Evolutionary conservation across 352 stramenopile genomes (phyloP).

Genomic region (Globisporangium alternatum): DNA sequence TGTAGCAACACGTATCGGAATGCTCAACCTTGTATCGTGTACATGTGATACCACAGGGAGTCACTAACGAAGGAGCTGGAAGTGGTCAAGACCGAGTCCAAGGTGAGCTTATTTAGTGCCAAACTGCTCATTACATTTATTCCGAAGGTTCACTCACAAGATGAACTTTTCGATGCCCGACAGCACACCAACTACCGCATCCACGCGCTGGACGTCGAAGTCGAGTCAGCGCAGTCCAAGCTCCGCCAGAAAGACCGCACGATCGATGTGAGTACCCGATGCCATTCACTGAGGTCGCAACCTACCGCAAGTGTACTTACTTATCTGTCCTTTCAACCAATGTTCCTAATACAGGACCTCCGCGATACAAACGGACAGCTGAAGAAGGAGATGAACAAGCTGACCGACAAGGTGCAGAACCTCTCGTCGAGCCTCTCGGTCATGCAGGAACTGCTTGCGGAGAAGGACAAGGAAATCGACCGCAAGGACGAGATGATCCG

Average conservation of each 20-base stretch:
- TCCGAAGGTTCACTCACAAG: not conserved
- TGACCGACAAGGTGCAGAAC: conserved; percentile 48
- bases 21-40: no score
- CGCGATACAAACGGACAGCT: conserved; percentile 57
- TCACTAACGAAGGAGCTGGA: conserved; percentile 66
- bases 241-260: conserved; percentile 68
- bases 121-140: not conserved
- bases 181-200: conserved; percentile 74
- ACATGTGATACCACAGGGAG: conserved; percentile 26
- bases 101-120: conserved; percentile 23
- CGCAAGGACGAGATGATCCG: conserved; percentile 63
- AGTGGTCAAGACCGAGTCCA: conserved; percentile 61
- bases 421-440: conserved; percentile 43
- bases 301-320: not conserved
- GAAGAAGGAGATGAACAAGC: conserved; percentile 59
- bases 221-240: conserved; percentile 74
- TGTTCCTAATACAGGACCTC: conserved; percentile 32
- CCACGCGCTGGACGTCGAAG: conserved; percentile 68
- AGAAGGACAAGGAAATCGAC: conserved; percentile 61
- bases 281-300: not conserved
- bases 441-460: conserved; percentile 45
- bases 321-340: not conserved
- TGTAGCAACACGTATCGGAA: not conserved
- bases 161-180: not conserved
- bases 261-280: conserved; percentile 34